Percentiles rank a stretch among this genome's conserved stretches.
Conservation (phyloP, 176 grass and related monocot species). For the Microstegium vimineum region DNA sequence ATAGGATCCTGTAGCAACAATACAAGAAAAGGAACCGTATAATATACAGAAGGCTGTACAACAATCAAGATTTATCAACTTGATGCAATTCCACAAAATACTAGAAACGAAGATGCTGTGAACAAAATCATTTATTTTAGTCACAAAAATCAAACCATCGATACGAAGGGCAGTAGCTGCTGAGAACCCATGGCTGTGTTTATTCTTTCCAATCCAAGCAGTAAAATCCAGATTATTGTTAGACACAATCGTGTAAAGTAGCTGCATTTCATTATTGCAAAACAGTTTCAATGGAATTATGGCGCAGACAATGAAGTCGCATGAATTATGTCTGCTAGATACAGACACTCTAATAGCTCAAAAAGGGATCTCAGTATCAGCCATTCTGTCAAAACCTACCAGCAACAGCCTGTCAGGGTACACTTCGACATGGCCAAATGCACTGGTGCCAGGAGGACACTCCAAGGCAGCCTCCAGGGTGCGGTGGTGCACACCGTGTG, state of each 20-base stretch:
- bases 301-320: neutral
- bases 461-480: conserved; percentile 82
- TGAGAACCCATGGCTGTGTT: neutral
- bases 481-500: conserved; percentile 68
- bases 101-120: neutral
- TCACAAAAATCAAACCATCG: neutral
- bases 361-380: conserved; percentile 68
- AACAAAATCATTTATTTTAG: neutral
- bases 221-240: neutral
- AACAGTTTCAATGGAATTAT: neutral
- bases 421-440: conserved; percentile 61
- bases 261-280: neutral
- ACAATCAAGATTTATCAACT: neutral
- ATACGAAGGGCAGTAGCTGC: neutral
- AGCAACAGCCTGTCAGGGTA: conserved; percentile 73
- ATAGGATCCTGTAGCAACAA: too few relatives aligned
- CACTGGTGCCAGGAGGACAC: conserved; percentile 69
- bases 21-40: neutral
- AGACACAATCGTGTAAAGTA: neutral
- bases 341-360: neutral
- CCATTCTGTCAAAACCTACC: conserved; percentile 74
- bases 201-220: neutral
- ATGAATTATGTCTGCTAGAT: neutral
- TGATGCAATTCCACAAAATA: neutral
- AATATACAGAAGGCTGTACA: neutral